Evolutionary conservation across 2,329 filamentous ascomycete species (phyloP), one percentile per base, ranked within the genome.

Genomic region (Pseudocercospora musae): DNA sequence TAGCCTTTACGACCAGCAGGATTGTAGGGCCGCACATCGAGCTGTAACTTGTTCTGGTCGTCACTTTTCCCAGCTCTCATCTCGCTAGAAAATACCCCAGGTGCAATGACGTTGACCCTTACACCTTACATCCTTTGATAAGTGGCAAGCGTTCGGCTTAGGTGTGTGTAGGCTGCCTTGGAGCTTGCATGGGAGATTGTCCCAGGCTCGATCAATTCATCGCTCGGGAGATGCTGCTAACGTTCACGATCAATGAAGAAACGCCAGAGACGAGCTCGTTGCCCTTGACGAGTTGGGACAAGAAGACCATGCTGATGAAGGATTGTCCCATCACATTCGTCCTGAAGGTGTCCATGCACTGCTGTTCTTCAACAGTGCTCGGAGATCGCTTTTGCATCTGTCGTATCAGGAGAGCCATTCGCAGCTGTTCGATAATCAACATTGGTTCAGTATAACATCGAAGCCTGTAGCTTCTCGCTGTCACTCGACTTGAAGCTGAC

Each of bases 301-400:
- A 74, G 69, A 86, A 82, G 1, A 81, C 82, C 65, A 83, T 82
- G 18, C 80, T 79, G 65, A 82, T 81, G 73, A 82, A 85, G 72
- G 81, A 85, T 25, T 78, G 76, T 33, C 77, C 78, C 0, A 78
- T 78, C 31, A 83, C 76, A 57, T 85, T 85, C 20, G 80, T 83
- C 58, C 78, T 76, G 72, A 83, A 82, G 0, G 81, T 84, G 33
- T 82, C 77, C 8, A 74, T 73, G 79, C 81, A 85, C 23, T 76
- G 71, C 46, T 80, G 70, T 3, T 79, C 78, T 48, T 78, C 75
- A 6, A 65, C 85, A 80, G 67, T 84, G 80, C 50, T 83, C 74
- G 3, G 79, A 80, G 59, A 85, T 79, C 21, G 81, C 76, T 66
- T 81, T 70, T 0, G 82, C 73, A 40, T 78, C 75, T 23, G 72